phyloP scores from a whole-genome alignment of 2,329 filamentous ascomycete species.

The Neopestalotiopsis clavispora region DNA sequence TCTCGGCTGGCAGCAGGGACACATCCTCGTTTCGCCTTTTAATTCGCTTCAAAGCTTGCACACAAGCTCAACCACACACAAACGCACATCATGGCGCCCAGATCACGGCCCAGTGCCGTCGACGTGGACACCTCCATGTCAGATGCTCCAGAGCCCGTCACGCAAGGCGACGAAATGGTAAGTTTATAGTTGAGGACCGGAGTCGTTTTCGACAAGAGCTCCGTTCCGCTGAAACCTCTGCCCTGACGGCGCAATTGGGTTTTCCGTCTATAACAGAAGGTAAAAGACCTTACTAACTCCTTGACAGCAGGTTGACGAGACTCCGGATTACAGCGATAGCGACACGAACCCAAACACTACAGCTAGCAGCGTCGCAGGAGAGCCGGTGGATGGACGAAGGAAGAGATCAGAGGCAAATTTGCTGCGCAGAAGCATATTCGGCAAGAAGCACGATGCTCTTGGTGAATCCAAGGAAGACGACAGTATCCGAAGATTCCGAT shows the following conservation, averaged over 20 bases:
- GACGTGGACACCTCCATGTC: conserved; percentile 69
- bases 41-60: conserved; percentile 17
- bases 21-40: neutral
- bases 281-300: conserved; percentile 16
- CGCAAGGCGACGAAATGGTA: conserved; percentile 55
- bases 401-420: conserved; percentile 86
- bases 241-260: neutral
- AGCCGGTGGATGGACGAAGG: conserved; percentile 80
- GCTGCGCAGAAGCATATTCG: conserved; percentile 88
- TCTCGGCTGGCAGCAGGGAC: conserved; percentile 37
- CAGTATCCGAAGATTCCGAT: conserved; percentile 90
- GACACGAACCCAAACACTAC: conserved; percentile 72
- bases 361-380: conserved; percentile 85
- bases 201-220: neutral
- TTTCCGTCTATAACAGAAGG: neutral
- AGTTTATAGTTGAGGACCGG: conserved; percentile 21
- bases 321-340: conserved; percentile 69
- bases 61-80: conserved; percentile 23
- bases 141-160: conserved; percentile 56
- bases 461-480: conserved; percentile 98
- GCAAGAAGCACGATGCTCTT: conserved; percentile 90
- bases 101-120: conserved; percentile 56
- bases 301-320: conserved; percentile 64
- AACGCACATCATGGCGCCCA: conserved; percentile 56
- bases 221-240: too few species aligned